A percentile compares a stretch with the other conserved stretches of the same genome.
phyloP scores from a whole-genome alignment of 2,329 filamentous ascomycete genomes.

The Scortechinia acanthostroma region DNA sequence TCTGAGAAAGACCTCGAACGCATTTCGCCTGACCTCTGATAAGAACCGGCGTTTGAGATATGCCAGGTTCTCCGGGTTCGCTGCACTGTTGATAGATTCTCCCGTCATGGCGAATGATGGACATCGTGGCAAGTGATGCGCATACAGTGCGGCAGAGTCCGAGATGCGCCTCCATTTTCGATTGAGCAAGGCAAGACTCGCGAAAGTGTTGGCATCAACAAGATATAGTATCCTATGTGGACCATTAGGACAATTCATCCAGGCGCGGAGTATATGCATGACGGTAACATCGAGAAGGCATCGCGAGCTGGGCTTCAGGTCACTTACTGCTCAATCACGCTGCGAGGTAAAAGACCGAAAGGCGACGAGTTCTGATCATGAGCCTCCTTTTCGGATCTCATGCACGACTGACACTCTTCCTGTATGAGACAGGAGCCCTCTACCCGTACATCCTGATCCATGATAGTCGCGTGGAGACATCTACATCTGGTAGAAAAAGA shows the following conservation, averaged over 20 bases:
- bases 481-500: too few species aligned
- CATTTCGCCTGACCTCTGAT: not conserved
- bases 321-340: not conserved
- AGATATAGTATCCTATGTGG: not conserved
- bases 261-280: not conserved
- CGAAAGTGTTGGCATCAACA: not conserved
- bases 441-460: too few species aligned
- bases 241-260: too few species aligned
- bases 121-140: not conserved
- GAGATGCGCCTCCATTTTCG: not conserved
- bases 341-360: not conserved
- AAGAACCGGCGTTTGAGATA: conserved; percentile 1
- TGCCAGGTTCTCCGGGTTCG: not conserved
- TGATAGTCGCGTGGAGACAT: too few species aligned
- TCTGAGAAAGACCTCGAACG: not conserved
- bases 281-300: too few species aligned
- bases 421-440: too few species aligned
- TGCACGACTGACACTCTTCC: too few species aligned
- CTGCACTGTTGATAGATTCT: too few species aligned
- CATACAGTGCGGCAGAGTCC: not conserved
- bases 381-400: too few species aligned
- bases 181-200: not conserved
- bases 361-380: not conserved
- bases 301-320: too few species aligned
- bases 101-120: not conserved